These are phyloP conservation scores for Salix dunnii DNA, from an alignment of 345 rosid genomes.

Conservation along the genomic window DNA sequence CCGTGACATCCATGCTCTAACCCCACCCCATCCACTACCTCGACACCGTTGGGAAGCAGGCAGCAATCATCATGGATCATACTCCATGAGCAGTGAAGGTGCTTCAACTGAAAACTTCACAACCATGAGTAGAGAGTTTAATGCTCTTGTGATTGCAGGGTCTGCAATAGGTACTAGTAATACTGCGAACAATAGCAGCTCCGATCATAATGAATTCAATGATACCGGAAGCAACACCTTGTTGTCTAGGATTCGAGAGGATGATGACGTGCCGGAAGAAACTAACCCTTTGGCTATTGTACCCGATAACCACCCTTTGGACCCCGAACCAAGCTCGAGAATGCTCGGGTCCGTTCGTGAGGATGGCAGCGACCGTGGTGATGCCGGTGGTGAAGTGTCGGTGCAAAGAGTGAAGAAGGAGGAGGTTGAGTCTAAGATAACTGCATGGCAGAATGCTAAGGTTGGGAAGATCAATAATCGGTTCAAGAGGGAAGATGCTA, in stretches of 20 bases:
- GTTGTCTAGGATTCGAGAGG: conserved; percentile 68
- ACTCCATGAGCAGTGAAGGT: conserved; percentile 44
- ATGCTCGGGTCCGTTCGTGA: conserved; percentile 16
- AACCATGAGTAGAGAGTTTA: conserved; percentile 87
- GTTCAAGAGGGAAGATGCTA: conserved; percentile 91
- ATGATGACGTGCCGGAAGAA: conserved; percentile 47
- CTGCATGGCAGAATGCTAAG: conserved; percentile 94
- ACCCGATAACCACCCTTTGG: conserved; percentile 45
- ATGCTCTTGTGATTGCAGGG: conserved; percentile 88
- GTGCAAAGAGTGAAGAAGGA: conserved; percentile 87
- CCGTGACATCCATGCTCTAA: conserved; percentile 80
- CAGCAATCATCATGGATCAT: conserved; percentile 36
- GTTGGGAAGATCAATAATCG: conserved; percentile 80
- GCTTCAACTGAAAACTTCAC: conserved; percentile 75
- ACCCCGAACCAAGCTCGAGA: conserved; percentile 21
- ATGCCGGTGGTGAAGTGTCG: conserved; percentile 35
- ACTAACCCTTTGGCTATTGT: conserved; percentile 85
- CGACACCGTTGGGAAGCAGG: conserved; percentile 48
- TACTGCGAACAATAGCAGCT: conserved; percentile 16
- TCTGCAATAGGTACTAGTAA: conserved; percentile 39
- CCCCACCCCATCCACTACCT: conserved; percentile 52
- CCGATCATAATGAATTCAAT: conserved; percentile 17
- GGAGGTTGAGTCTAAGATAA: conserved; percentile 86
- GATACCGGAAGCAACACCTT: conserved; percentile 17
- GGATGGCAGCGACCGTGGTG: conserved; percentile 8